A percentile compares a stretch with the other conserved stretches of the same genome.
Conservation (phyloP, 1,284 basidiomycete species). For the Malassezia restricta region DNA sequence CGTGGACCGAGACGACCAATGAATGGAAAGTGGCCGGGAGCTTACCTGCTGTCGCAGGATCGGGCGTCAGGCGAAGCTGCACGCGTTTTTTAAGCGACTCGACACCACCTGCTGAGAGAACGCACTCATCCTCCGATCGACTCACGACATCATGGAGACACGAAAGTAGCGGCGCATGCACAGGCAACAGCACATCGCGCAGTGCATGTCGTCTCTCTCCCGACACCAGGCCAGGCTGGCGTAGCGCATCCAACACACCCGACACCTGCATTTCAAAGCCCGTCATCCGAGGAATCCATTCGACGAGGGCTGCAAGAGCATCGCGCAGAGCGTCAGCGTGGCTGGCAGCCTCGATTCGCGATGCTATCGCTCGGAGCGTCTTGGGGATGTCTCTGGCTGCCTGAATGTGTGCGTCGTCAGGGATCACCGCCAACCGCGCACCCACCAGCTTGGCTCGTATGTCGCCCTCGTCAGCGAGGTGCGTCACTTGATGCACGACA, state of each 20-base stretch:
- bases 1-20: conserved; percentile 40
- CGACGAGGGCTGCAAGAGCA: conserved; percentile 60
- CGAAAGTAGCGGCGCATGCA: conserved; percentile 24
- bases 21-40: conserved; percentile 35
- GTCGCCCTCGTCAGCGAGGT: conserved; percentile 27
- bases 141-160: conserved; percentile 37
- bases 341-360: conserved; percentile 14
- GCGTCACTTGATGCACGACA: conserved; percentile 40
- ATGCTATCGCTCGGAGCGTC: conserved; percentile 48
- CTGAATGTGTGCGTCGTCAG: not conserved
- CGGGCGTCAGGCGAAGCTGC: conserved; percentile 36
- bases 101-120: conserved; percentile 21
- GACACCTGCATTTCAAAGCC: conserved; percentile 92
- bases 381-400: not conserved
- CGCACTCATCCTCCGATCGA: conserved; percentile 35
- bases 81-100: conserved; percentile 34
- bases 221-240: conserved; percentile 48
- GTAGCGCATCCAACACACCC: conserved; percentile 74
- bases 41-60: conserved; percentile 21
- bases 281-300: conserved; percentile 60
- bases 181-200: conserved; percentile 16
- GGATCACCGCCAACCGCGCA: conserved; percentile 28
- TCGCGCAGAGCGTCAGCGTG: conserved; percentile 35
- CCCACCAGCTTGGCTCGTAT: conserved; percentile 30
- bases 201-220: conserved; percentile 1